Base-by-base conservation (phyloP, 805 yeast species). In the Yarrowia divulgata region DNA sequence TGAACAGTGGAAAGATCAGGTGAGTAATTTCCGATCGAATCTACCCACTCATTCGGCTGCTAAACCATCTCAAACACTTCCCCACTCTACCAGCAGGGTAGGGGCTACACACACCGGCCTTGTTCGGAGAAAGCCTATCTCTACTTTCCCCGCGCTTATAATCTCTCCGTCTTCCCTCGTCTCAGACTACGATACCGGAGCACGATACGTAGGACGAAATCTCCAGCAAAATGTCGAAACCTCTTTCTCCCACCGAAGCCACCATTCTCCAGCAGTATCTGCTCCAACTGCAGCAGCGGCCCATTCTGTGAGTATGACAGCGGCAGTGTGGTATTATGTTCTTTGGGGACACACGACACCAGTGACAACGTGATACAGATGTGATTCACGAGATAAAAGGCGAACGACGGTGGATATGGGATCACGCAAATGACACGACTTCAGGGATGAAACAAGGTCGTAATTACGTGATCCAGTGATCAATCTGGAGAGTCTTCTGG, bases 231-330 rank as follows among this genome's bases (percentile, higher is more conserved):
- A 60, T 60, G 66, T 60, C 66, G 34, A 60, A 60, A 42, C 34
- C 66, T 60, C 66, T 60, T 45, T 60, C 68, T 13, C 55, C 70
- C 29, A 29, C 39, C 45, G 63, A 55, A 19, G 62, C 70, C 18
- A 72, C 70, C 42, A 66, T 72, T 29, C 57, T 74, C 18, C 72
- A 69, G 48, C 69, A 69, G 68, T 77, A 77, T 68, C 71, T 77
- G 35, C 73, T 68, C 18, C 73, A 73, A 16, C 73, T 77, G 48
- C 72, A 74, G 69, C 70, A 69, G 67, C 71, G 76, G 62, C 78
- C 79, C n/a, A 75, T 76, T 64, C 74, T 76, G 71, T 70, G 63
- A 70, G 69, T 68, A 34, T 16, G 29, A 23, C 29, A 7, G 45
- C 1, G 16, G 29, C 29, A 23, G 29, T 23, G 29, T 23, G 29